phyloP scores from a whole-genome alignment of 2,329 filamentous ascomycete species.

The Aphanocladium album region DNA sequence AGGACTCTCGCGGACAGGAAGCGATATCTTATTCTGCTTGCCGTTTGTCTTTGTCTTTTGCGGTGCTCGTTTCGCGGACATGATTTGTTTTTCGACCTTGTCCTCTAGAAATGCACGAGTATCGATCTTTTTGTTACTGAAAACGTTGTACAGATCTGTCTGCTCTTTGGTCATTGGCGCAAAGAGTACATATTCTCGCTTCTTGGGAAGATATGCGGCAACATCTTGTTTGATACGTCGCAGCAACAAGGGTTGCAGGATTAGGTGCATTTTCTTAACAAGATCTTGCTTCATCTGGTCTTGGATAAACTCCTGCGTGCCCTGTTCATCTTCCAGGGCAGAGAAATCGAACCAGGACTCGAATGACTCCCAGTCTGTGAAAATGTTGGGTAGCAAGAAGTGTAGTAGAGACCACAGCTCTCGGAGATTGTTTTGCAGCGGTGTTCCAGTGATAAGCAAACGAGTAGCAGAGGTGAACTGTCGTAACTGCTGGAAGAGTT shows the following conservation, averaged over 20 bases:
- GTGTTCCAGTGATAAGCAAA: slow-evolving; percentile 89
- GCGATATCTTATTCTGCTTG: slow-evolving; percentile 21
- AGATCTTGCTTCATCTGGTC: slow-evolving; percentile 58
- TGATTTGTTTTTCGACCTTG: slow-evolving; percentile 65
- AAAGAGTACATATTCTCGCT: slow-evolving; percentile 92
- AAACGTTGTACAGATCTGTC: slow-evolving; percentile 75
- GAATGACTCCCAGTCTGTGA: slow-evolving; percentile 88
- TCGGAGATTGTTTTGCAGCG: slow-evolving; percentile 89
- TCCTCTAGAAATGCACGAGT: slow-evolving; percentile 75
- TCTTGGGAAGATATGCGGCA: slow-evolving; percentile 85
- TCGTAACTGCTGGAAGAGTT: slow-evolving; percentile 81
- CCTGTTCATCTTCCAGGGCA: slow-evolving; percentile 77
- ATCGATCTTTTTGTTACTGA: slow-evolving; percentile 53
- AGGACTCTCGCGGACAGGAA: slow-evolving; percentile 33
- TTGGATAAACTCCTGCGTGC: slow-evolving; percentile 71
- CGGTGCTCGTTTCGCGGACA: slow-evolving; percentile 16
- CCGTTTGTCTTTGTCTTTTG: slow-evolving; percentile 11
- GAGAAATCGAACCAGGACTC: slow-evolving; percentile 97
- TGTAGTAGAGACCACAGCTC: slow-evolving; percentile 94
- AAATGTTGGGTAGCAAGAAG: slow-evolving; percentile 87
- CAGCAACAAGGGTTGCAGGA: slow-evolving; percentile 85
- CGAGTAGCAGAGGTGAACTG: slow-evolving; percentile 87
- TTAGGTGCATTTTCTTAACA: slow-evolving; percentile 77
- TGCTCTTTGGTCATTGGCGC: slow-evolving; percentile 89
- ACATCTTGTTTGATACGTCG: slow-evolving; percentile 91